These are phyloP conservation scores for Cucurbita ficifolia DNA, from an alignment of 306 rosid species.

Conservation along the genomic window DNA sequence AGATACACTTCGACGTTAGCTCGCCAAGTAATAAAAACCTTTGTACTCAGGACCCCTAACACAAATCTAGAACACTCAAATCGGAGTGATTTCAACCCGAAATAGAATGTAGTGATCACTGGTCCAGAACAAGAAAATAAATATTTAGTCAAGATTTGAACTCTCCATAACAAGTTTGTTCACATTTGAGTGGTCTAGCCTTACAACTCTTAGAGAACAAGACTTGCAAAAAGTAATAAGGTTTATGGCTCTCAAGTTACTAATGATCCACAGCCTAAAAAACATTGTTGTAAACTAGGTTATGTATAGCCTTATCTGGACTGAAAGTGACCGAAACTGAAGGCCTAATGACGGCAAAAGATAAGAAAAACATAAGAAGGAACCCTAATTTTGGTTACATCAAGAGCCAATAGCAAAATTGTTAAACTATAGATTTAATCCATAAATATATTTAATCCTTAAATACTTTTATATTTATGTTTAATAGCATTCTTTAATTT, in stretches of 20 bases:
- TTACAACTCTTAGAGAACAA: not conserved
- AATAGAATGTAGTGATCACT: too few species aligned
- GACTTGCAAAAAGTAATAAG: not conserved
- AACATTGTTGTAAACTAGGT: not conserved
- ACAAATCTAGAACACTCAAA: not conserved
- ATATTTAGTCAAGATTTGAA: too few species aligned
- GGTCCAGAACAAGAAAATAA: too few species aligned
- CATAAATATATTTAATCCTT: too few species aligned
- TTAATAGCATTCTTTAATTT: too few species aligned
- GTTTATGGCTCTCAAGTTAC: too few species aligned
- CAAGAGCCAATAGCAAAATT: too few species aligned
- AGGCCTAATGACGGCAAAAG: not conserved
- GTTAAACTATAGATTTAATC: too few species aligned
- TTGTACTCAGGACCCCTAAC: not conserved
- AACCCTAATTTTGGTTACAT: not conserved
- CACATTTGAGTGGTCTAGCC: too few species aligned
- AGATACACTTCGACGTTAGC: not conserved
- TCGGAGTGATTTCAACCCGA: not conserved
- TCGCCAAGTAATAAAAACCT: not conserved
- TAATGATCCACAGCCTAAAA: not conserved
- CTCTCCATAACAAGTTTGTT: too few species aligned
- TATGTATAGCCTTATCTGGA: not conserved
- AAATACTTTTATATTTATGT: too few species aligned
- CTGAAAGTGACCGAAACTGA: not conserved
- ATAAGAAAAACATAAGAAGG: not conserved